A percentile compares a stretch with the other conserved stretches of the same genome.
Conservation (phyloP, 805 yeast species). For the Kluyveromyces nonfermentans region DNA sequence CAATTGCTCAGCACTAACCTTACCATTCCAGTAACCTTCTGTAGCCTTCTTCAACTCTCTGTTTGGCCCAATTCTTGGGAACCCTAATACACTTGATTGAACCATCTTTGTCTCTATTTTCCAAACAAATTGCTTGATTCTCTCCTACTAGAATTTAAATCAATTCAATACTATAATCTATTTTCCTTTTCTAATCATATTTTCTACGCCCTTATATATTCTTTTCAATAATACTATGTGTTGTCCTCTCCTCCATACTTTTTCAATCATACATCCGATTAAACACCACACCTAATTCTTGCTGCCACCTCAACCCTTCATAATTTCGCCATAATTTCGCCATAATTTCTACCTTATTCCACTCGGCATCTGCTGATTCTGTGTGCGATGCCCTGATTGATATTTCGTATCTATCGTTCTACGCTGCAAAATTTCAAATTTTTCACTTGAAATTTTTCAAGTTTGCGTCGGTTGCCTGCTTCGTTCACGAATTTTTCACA, state of each 20-base stretch:
- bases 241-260: not conserved
- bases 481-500: not conserved
- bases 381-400: not conserved
- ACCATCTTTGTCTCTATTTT: slow-evolving; percentile 48
- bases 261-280: not conserved
- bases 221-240: not conserved
- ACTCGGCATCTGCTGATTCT: not conserved
- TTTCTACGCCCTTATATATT: not conserved
- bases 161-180: not conserved
- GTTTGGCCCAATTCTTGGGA: slow-evolving; percentile 99
- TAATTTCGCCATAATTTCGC: no score
- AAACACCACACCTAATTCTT: not conserved
- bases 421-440: not conserved
- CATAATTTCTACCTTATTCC: not conserved
- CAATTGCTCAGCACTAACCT: slow-evolving; percentile 77
- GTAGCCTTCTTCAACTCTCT: slow-evolving; percentile 99
- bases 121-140: slow-evolving; percentile 11
- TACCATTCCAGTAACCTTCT: slow-evolving; percentile 98
- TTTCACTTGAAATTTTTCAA: not conserved
- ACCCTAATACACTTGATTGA: slow-evolving; percentile 94
- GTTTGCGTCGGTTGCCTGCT: not conserved
- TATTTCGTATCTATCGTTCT: not conserved
- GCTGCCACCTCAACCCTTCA: not conserved
- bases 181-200: not conserved
- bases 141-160: not conserved